Evolutionary conservation across 2,329 filamentous ascomycete species (phyloP).

Genomic region (Monilinia vaccinii-corymbosi): DNA sequence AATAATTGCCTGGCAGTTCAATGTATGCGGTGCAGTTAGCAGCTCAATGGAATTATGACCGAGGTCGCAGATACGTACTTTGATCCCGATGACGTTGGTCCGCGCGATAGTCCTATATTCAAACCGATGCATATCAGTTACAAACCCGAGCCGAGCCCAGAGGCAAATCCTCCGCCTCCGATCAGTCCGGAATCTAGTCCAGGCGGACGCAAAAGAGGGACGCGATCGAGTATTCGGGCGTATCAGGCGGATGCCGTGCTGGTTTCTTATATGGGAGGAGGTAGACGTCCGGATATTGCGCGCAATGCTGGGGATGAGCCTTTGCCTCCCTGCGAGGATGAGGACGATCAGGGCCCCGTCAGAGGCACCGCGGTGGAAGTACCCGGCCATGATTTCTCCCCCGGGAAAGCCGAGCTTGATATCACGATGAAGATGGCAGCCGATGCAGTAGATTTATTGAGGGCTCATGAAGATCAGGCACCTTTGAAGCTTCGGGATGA

Average conservation of each 20-base stretch:
- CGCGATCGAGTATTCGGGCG: constrained; percentile 24
- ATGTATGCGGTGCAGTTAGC: constrained; percentile 7
- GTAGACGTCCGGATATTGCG: constrained; percentile 57
- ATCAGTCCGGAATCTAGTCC: constrained; percentile 35
- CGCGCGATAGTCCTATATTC: constrained; percentile 34
- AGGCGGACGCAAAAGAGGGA: constrained; percentile 20
- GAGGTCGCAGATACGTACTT: constrained; percentile 27
- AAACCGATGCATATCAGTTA: constrained; percentile 36
- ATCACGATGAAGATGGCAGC: constrained; percentile 7
- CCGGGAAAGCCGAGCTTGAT: constrained; percentile 11
- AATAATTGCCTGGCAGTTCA: constrained; percentile 12
- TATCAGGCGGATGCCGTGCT: constrained; percentile 59
- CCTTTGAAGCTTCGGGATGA: neutral
- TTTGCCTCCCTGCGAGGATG: constrained; percentile 37
- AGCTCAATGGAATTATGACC: constrained; percentile 11
- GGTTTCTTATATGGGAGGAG: constrained; percentile 53
- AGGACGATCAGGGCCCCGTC: constrained; percentile 32
- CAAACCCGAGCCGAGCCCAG: constrained; percentile 43
- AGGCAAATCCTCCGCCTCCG: constrained; percentile 36
- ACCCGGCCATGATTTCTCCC: constrained; percentile 22
- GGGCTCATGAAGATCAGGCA: constrained; percentile 1
- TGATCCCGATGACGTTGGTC: constrained; percentile 40
- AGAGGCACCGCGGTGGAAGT: constrained; percentile 17
- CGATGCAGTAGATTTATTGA: constrained; percentile 2
- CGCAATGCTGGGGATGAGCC: constrained; percentile 43